Conservation (phyloP, 495 filamentous ascomycete genomes). For the Hypoxylon perforatum region DNA sequence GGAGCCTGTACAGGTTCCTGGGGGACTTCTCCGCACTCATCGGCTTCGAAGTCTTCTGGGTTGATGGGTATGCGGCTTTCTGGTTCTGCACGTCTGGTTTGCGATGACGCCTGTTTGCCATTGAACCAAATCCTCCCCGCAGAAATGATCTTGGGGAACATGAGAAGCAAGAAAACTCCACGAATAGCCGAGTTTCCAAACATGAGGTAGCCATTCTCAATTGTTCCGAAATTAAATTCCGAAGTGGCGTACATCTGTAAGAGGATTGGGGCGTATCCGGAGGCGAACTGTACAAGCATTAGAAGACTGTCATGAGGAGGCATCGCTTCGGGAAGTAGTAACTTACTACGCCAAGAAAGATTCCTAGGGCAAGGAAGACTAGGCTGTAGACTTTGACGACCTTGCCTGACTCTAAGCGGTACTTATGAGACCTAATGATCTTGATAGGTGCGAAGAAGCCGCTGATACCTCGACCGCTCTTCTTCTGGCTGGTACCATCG, state of each 20-base stretch:
- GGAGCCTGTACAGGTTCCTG: slow-evolving; percentile 53
- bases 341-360: slow-evolving; percentile 65
- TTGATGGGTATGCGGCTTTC: slow-evolving; percentile 41
- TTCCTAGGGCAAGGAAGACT: slow-evolving; percentile 62
- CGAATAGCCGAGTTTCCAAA: slow-evolving; percentile 63
- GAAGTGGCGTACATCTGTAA: slow-evolving; percentile 67
- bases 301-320: not conserved
- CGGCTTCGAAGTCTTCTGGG: slow-evolving; percentile 53
- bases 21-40: slow-evolving; percentile 53
- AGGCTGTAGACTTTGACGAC: slow-evolving; percentile 61
- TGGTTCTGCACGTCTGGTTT: slow-evolving; percentile 7
- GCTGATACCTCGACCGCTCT: slow-evolving; percentile 47
- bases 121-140: slow-evolving; percentile 59
- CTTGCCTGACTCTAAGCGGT: slow-evolving; percentile 54
- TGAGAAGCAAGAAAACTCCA: slow-evolving; percentile 63
- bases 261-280: slow-evolving; percentile 63
- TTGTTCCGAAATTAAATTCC: slow-evolving; percentile 63
- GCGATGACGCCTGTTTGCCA: slow-evolving; percentile 17
- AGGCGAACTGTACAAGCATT: slow-evolving; percentile 53
- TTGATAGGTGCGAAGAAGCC: slow-evolving; percentile 65
- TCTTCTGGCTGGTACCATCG: slow-evolving; percentile 40
- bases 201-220: slow-evolving; percentile 65
- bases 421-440: slow-evolving; percentile 60
- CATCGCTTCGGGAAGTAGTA: not conserved
- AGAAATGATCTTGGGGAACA: slow-evolving; percentile 66